Evolutionary conservation across 148 eudicot species (phyloP).

Genomic region (Chenopodium suecicum): DNA sequence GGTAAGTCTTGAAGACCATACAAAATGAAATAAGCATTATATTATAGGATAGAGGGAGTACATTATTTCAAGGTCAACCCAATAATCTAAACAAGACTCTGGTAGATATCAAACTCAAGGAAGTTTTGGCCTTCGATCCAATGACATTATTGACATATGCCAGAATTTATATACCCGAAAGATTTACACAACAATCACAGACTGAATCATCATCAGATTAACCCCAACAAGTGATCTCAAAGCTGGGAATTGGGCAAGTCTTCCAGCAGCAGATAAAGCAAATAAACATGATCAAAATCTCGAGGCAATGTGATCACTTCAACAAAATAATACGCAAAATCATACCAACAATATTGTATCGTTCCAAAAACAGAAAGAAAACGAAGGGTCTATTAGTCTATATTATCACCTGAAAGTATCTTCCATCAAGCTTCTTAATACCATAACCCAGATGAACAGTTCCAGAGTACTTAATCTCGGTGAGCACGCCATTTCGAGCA

Average conservation of each 20-base stretch:
- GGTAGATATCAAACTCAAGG: too few relatives aligned
- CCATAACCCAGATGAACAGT: slow-evolving; percentile 84
- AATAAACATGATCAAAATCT: too few relatives aligned
- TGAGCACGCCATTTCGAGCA: slow-evolving; percentile 81
- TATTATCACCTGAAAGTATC: slow-evolving; percentile 67
- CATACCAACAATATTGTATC: too few relatives aligned
- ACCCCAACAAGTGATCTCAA: neutral
- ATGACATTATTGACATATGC: neutral
- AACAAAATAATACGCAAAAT: too few relatives aligned
- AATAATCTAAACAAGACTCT: neutral
- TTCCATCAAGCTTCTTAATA: slow-evolving; percentile 88
- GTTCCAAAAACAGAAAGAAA: neutral
- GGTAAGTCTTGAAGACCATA: too few relatives aligned
- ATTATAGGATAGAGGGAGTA: too few relatives aligned
- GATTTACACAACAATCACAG: neutral
- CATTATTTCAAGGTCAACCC: neutral
- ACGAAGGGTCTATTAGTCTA: too few relatives aligned
- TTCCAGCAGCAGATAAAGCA: too few relatives aligned
- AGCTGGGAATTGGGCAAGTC: too few relatives aligned
- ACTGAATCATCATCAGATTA: neutral
- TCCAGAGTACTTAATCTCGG: slow-evolving; percentile 65
- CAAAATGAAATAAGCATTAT: too few relatives aligned
- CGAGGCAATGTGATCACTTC: too few relatives aligned
- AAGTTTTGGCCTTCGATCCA: neutral
- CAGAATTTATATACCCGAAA: neutral